Base-by-base conservation (phyloP, 1,284 basidiomycete genomes). In the Cutaneotrichosporon mucoides region DNA sequence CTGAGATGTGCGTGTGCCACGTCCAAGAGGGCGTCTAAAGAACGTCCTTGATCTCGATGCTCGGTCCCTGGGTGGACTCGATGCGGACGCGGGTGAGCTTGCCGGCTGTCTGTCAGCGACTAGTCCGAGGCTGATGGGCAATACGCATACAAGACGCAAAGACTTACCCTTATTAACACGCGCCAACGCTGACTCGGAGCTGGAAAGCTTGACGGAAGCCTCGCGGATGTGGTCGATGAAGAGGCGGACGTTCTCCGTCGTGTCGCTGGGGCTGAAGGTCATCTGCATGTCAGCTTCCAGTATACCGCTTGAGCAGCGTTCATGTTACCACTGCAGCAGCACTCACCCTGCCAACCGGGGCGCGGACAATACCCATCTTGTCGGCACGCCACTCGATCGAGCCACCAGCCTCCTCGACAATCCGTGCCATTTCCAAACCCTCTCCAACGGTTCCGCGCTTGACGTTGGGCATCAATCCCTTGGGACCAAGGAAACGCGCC, bases 351-450 rank as follows among this genome's bases (percentile, higher is more conserved):
- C 63, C 68, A 9, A 68, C 63, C 13, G 63, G 63, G 57, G 53
- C 6, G 49, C 38, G 38, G n/a, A 51, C 49, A 6, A 38, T 87
- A 12, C 94, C 94, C 37, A 83, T 79, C 73, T 89, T 88, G 79
- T 98, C 92, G 10, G 91, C 90, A 76, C 87, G 89, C 93, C 94
- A 99, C 74, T 97, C 92, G 58, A 88, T 86, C 10, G 87, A 88
- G 10, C 90, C 90, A 56, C 86, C 85, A 35, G 95, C 84, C 61
- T 87, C 85, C 66, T 85, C 82, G 60, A 99, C 87, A 60, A 89
- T 92, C 12, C 86, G 85, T 12, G 81, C 86, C 58, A 96, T 82
- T 48, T 73, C 71, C 38, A 65, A 63, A 61, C 95, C 90, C 56
- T 92, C 88, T 0, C 90, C 90, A 7, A 98, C 95, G 0, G 94